Base-by-base conservation (phyloP, 1,284 basidiomycete species). In the Apiotrichum gracile region DNA sequence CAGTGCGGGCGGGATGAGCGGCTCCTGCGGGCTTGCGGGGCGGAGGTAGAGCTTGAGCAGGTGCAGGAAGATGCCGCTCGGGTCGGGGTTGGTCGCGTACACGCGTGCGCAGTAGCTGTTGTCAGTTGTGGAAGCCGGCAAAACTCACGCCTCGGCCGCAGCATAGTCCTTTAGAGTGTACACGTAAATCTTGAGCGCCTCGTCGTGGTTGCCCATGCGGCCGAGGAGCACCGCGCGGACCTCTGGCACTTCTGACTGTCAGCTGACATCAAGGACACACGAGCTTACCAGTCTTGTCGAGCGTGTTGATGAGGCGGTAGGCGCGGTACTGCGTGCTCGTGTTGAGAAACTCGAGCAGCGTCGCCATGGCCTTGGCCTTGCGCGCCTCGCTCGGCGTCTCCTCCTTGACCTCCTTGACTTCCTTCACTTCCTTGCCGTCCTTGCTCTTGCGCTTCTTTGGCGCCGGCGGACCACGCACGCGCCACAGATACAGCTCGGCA, bases 161-260 rank as follows among this genome's bases (percentile, higher is more conserved):
- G 75, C 60, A 68, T 86, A 88, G 67, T 94, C 88, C 33, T 84
- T 80, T 26, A 97, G 78, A 41, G 84, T 83, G 67, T 94, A 87
- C 1, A 93, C 91, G 70, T 97, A 97, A 25, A 96, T 83, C 66
- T 90, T 86, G 24, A 99, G 81, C 0, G 94, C 94, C 55, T 86
- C 88, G 62, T 94, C 89, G 65, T 98, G 92, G 55, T 89, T 84
- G 0, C 89, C 91, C 55, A 97, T 80, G 21, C 88, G 82, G 4
- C 94, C 96, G 5, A 97, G 78, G 4, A 98, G 79, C 51, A 94
- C 83, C 0, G 96, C 94, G 35, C 91, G 84, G 1, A 89, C 90
- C 69, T 94, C 88, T 55, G 82, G 88, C 46, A 92, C 78, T 61
- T 89, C 89, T 86, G 17, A 19, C 27, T 8, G 22, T 33, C 40